These are phyloP conservation scores for Trichoderma gamsii DNA, from an alignment of 495 filamentous ascomycete species.

Conservation along the genomic window DNA sequence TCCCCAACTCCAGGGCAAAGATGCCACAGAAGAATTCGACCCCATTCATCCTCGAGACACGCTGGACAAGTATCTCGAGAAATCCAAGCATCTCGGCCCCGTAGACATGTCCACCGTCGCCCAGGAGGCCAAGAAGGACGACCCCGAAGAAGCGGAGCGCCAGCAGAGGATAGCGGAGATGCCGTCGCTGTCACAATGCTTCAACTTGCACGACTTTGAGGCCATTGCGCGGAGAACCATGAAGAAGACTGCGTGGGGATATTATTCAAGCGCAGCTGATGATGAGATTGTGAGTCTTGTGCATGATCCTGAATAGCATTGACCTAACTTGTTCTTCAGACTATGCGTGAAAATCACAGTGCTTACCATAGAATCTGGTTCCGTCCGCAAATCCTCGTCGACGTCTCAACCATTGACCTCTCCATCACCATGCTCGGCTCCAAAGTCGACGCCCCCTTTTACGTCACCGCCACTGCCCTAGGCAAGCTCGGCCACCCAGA, in stretches of 20 bases:
- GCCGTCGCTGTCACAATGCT: constrained; percentile 83
- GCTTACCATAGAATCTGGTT: constrained; percentile 99
- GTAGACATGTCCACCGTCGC: constrained; percentile 87
- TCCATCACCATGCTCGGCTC: constrained; percentile 87
- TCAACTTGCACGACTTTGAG: constrained; percentile 94
- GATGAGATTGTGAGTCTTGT: constrained; percentile 86
- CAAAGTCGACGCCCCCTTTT: constrained; percentile 76
- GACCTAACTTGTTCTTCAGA: constrained; percentile 44
- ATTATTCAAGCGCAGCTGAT: constrained; percentile 92
- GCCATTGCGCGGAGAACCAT: constrained; percentile 78
- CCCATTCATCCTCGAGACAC: constrained; percentile 76
- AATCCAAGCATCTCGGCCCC: constrained; percentile 80
- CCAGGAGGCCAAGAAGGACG: constrained; percentile 58
- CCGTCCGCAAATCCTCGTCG: constrained; percentile 73
- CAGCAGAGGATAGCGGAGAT: constrained; percentile 68
- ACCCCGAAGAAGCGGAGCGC: constrained; percentile 72
- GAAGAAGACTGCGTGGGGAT: constrained; percentile 94
- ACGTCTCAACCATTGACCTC: constrained; percentile 82
- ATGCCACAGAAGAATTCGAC: constrained; percentile 79
- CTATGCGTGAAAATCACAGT: constrained; percentile 91
- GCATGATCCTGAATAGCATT: background rate
- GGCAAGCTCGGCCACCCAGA: constrained; percentile 87
- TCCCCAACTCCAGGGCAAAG: constrained; percentile 52
- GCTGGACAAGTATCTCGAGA: constrained; percentile 73
- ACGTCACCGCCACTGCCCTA: constrained; percentile 86